Evolutionary conservation across 345 rosid species (phyloP), one percentile per base, ranked within the genome.

Genomic region (Carallia pectinifolia): DNA sequence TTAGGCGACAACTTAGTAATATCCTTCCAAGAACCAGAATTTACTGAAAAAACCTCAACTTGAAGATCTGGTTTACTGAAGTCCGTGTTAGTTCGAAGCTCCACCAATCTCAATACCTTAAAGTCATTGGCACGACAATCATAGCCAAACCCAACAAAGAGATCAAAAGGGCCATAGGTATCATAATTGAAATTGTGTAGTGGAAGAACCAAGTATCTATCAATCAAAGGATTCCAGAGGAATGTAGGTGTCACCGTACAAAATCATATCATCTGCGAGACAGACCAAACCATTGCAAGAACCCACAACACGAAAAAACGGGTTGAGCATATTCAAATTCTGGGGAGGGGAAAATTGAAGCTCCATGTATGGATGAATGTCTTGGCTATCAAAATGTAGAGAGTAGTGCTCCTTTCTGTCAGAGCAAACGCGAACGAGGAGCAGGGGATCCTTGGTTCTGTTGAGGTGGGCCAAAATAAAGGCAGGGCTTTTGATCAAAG

Each of bases 91-190:
- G n/a, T 19, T 12, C 8, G 7, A 33, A 66, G 70, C 19, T 55
- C 29, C 44, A 66, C 58, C 15, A 66, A 34, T 66, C 61, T 66
- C 48, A 66, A 27, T 15, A 66, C 61, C 36, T 66, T 66, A 61
- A 53, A 66, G 58, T 66, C 70, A 12, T 66, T 53, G 15, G 60
- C 10, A 15, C 3, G 9, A 27, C 33, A 34, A n/a, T 54, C 70
- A 10, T 18, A 66, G 31, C 70, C 70, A 55, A 54, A 66, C 5
- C 70, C 61, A 12, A 37, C 40, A 31, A 52, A 9, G 17, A 60
- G 18, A 34, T 53, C 44, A 38, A 16, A 66, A 19, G 38, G 30
- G 61, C 61, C 70, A 19, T 34, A 47, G 61, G 61, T n/a, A 8
- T 66, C 61, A 4, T 53, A 53, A 23, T 34, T 36, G 61, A 66